Conservation (phyloP, 2,329 filamentous ascomycete species). For the Daldinia sp. region DNA sequence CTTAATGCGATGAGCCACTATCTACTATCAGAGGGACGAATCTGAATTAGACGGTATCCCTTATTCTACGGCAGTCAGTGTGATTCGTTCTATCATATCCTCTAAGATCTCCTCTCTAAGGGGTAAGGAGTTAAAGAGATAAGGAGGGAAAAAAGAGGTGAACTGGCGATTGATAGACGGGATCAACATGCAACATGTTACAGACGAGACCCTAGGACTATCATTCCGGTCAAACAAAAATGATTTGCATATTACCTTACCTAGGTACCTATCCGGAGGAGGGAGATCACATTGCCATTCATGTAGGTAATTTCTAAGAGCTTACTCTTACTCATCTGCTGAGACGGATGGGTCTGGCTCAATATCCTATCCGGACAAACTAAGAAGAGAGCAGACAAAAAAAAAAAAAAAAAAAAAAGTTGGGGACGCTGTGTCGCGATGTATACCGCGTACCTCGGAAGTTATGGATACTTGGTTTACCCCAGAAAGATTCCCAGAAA, state of each 20-base stretch:
- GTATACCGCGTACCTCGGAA: constrained; percentile 7
- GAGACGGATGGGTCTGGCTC: constrained; percentile 4
- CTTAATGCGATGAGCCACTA: constrained; percentile 11
- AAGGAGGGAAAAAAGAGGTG: constrained; percentile 12
- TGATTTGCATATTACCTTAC: constrained; percentile 27
- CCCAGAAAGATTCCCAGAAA: neutral
- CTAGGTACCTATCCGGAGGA: constrained; percentile 6
- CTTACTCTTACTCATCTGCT: constrained; percentile 7
- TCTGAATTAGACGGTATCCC: neutral
- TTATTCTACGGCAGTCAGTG: constrained; percentile 4
- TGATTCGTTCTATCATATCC: constrained; percentile 8
- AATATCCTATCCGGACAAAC: neutral
- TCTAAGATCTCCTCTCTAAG: neutral
- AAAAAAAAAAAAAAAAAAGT: constrained; percentile 5
- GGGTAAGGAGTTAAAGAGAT: constrained; percentile 1
- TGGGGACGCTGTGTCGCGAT: neutral
- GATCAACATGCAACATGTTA: constrained; percentile 25
- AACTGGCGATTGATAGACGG: constrained; percentile 29
- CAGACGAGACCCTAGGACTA: constrained; percentile 7
- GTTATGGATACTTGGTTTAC: constrained; percentile 8
- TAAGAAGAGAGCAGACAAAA: too few species aligned
- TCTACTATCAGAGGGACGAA: neutral
- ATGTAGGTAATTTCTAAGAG: constrained; percentile 22
- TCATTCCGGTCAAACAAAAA: constrained; percentile 17
- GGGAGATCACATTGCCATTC: constrained; percentile 15